A percentile compares a stretch with the other conserved stretches of the same genome.
Conservation (phyloP, 371 early-diverging fungal species). For the Conidiobolus incongruus region DNA sequence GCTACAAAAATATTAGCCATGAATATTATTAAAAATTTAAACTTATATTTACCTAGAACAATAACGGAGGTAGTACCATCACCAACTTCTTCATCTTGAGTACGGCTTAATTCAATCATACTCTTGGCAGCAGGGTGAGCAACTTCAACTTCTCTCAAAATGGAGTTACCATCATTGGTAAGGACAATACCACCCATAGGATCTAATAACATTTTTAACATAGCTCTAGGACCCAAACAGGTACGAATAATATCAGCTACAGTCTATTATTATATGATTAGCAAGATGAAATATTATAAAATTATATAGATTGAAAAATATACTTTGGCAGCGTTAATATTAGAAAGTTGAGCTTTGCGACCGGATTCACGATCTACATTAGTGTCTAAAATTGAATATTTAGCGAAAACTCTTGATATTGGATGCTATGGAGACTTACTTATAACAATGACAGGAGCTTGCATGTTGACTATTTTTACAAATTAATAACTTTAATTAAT, state of each 20-base stretch:
- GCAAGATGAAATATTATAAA: too few species aligned
- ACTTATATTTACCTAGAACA: conserved; percentile 62
- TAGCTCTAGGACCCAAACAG: conserved; percentile 97
- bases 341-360: conserved; percentile 89
- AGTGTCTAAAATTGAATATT: conserved; percentile 26
- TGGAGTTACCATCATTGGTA: conserved; percentile 99
- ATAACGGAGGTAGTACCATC: conserved; percentile 99
- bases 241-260: conserved; percentile 97
- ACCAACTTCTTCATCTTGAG: conserved; percentile 99
- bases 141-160: conserved; percentile 98
- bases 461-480: conserved; percentile 22
- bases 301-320: neutral
- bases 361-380: conserved; percentile 90
- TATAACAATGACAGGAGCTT: conserved; percentile 46
- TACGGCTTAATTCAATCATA: conserved; percentile 97
- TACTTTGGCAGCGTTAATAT: conserved; percentile 94
- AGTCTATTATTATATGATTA: too few species aligned
- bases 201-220: conserved; percentile 99
- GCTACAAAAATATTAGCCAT: conserved; percentile 30
- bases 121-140: conserved; percentile 99
- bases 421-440: conserved; percentile 33
- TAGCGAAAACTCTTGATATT: too few species aligned
- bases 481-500: too few species aligned
- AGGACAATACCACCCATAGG: conserved; percentile 99
- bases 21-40: too few species aligned